These are phyloP conservation scores for Beauveria brongniartii DNA, from an alignment of 2,329 filamentous ascomycete species.

Conservation along the genomic window DNA sequence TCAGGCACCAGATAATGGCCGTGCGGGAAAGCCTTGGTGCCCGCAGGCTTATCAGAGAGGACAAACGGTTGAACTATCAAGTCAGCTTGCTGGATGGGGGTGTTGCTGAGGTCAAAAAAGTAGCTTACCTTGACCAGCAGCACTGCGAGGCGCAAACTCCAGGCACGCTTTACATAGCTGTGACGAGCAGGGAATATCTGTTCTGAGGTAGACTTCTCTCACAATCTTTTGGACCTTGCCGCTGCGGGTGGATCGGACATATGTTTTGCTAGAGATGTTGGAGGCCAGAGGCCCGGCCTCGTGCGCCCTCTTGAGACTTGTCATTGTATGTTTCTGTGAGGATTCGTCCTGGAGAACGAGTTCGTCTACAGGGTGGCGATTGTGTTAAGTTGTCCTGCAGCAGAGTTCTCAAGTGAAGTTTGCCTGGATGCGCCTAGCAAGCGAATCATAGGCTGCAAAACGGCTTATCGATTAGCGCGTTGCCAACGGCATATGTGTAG, in stretches of 20 bases:
- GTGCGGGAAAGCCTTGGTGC: constrained; percentile 70
- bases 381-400: background rate
- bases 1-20: constrained; percentile 95
- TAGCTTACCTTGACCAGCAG: constrained; percentile 61
- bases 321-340: constrained; percentile 37
- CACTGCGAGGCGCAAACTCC: constrained; percentile 67
- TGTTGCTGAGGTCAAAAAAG: background rate
- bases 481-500: constrained; percentile 8
- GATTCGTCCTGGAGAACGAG: background rate
- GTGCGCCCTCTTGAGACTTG: constrained; percentile 54
- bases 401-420: constrained; percentile 6
- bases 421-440: constrained; percentile 8
- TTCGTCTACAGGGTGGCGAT: background rate
- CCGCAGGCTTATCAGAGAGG: constrained; percentile 80
- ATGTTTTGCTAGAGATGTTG: constrained; percentile 91
- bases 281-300: constrained; percentile 48
- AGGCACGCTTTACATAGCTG: constrained; percentile 74
- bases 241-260: constrained; percentile 86
- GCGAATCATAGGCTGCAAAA: constrained; percentile 18
- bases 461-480: constrained; percentile 22
- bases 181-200: constrained; percentile 96
- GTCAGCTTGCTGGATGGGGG: constrained; percentile 11
- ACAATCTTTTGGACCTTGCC: constrained; percentile 99
- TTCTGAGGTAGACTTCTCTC: constrained; percentile 86
- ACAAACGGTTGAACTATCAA: constrained; percentile 67